These are phyloP conservation scores for Paraglomus brasilianum DNA, from an alignment of 192 early-diverging fungal species.

Conservation along the genomic window DNA sequence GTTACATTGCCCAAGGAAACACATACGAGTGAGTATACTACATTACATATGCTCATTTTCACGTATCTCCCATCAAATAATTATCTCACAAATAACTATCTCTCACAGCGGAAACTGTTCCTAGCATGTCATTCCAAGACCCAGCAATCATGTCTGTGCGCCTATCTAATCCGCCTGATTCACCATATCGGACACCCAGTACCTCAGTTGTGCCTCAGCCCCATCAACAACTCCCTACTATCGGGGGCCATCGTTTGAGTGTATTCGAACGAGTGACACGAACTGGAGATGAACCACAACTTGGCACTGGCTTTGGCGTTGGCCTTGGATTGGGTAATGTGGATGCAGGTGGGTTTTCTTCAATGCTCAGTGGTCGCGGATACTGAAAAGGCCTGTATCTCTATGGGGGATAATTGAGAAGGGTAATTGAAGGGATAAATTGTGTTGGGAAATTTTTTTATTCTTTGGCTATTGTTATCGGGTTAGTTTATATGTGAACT, in stretches of 20 bases:
- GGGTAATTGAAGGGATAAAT: no score
- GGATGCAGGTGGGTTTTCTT: slow-evolving; percentile 34
- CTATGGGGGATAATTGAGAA: no score
- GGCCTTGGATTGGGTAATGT: slow-evolving; percentile 34
- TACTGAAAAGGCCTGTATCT: no score
- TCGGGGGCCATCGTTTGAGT: slow-evolving; percentile 33
- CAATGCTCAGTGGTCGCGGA: slow-evolving; percentile 33
- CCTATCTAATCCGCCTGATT: slow-evolving; percentile 32
- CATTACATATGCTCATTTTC: no score
- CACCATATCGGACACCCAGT: slow-evolving; percentile 24
- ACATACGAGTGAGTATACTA: no score
- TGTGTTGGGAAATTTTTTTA: no score
- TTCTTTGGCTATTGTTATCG: no score
- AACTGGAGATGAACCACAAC: slow-evolving; percentile 29
- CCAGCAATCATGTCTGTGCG: slow-evolving; percentile 62
- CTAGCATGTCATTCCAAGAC: slow-evolving; percentile 51
- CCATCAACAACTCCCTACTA: slow-evolving; percentile 30
- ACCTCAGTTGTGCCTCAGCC: slow-evolving; percentile 25
- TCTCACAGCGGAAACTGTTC: slow-evolving; percentile 5
- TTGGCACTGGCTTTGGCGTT: slow-evolving; percentile 28
- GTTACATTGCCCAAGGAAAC: no score
- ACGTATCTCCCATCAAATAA: no score
- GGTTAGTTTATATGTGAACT: no score
- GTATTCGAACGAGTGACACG: slow-evolving; percentile 32
- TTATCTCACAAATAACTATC: slow-evolving; percentile 7